Evolutionary conservation across 768 basidiomycete species (phyloP).

Genomic region (Termitomyces sp.): DNA sequence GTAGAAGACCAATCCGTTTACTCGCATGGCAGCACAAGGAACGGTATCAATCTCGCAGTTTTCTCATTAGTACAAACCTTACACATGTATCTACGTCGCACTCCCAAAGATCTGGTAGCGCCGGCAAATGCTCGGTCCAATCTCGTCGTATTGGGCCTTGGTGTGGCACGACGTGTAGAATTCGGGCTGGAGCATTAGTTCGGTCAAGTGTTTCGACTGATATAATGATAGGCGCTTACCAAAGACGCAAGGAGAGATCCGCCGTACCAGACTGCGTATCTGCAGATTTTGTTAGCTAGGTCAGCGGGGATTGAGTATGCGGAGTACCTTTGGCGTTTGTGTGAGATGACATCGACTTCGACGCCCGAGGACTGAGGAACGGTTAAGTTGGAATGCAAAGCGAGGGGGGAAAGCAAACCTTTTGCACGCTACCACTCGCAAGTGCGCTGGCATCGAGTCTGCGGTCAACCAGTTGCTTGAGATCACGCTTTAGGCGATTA

Average conservation of each 20-base stretch:
- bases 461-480: constrained; percentile 91
- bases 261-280: constrained; percentile 97
- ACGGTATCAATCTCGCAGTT: neutral
- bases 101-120: constrained; percentile 93
- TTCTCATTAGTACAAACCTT: neutral
- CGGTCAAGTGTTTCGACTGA: neutral
- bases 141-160: constrained; percentile 91
- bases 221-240: constrained; percentile 37
- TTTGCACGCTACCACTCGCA: constrained; percentile 70
- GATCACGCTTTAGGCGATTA: constrained; percentile 91
- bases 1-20: too few species aligned
- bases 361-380: constrained; percentile 82
- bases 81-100: constrained; percentile 50
- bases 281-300: constrained; percentile 23
- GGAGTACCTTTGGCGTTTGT: constrained; percentile 88
- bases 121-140: constrained; percentile 88
- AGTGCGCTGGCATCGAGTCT: constrained; percentile 75
- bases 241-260: constrained; percentile 92
- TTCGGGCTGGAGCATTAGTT: constrained; percentile 60
- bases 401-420: constrained; percentile 46
- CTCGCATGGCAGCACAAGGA: too few species aligned
- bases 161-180: constrained; percentile 95
- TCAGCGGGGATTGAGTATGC: neutral
- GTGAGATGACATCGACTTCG: constrained; percentile 96
- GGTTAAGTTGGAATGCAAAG: neutral